Evolutionary conservation across 345 rosid species (phyloP), one percentile per base, ranked within the genome.

Genomic region (Syzygium aromaticum): DNA sequence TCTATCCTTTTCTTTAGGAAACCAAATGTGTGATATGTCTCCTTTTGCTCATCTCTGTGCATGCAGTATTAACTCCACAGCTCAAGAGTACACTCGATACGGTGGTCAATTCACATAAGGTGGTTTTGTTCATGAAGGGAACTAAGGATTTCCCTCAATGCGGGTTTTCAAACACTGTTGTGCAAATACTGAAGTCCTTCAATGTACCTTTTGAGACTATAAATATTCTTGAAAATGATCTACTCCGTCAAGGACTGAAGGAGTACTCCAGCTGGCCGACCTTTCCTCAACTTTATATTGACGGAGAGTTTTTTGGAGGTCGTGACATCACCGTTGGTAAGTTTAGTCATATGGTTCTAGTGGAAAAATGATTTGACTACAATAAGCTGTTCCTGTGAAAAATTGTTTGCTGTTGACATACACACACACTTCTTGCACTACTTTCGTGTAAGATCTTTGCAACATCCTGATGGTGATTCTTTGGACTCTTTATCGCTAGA

Each of bases 261-360:
- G 98, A 95, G 93, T 97, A 96, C 87, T 96, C 99, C 7, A 96
- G 85, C 83, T 96, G 99, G 99, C 99, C 99, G 2, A 97, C 99
- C 67, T 97, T 97, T 89, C 99, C 98, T 89, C 98, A 97, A 89
- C 97, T 97, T 85, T 97, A 97, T 56, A 91, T 97, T 7, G 98
- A 91, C 3, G 99, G 99, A 77, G 99, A 97, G 86, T 97, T 97
- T 84, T 97, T 92, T 83, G 99, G 99, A 86, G 98, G 99, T 53
- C 94, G 99, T 86, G 99, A 97, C 91, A 97, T 97, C 33, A 93
- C 99, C 30, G 90, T 96, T 85, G 99, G 97, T 95, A 90, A 90
- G 93, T 85, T 77, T 51, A n/a, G 49, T 11, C 7, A 25, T 40
- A 13, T 17, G 7, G 57, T 21, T 54, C 23, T 3, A 54, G 23